These are phyloP conservation scores for Trichoderma sp. DNA, from an alignment of 2,329 filamentous ascomycete genomes.

Conservation along the genomic window DNA sequence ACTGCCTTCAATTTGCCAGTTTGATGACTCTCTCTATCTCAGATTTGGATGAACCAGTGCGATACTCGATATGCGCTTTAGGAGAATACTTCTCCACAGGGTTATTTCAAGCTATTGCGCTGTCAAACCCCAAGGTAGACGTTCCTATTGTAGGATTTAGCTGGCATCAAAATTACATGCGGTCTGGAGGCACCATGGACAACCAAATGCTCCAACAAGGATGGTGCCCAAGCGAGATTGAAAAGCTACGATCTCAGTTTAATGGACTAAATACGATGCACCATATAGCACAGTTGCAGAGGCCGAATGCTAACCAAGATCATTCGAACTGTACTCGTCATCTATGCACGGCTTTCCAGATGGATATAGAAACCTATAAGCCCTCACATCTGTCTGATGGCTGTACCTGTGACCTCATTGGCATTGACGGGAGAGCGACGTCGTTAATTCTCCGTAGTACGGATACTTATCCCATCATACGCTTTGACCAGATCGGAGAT, in stretches of 20 bases:
- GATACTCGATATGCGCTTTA: slow-evolving; percentile 30
- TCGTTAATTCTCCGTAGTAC: slow-evolving; percentile 20
- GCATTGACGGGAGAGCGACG: slow-evolving; percentile 23
- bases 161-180: slow-evolving; percentile 25
- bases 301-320: slow-evolving; percentile 12
- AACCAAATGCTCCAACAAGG: slow-evolving; percentile 29
- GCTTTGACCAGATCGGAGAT: slow-evolving; percentile 7
- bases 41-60: slow-evolving; percentile 26
- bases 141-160: slow-evolving; percentile 21
- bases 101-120: not conserved
- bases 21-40: slow-evolving; percentile 20
- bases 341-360: slow-evolving; percentile 31
- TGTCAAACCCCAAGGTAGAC: slow-evolving; percentile 15
- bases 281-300: slow-evolving; percentile 26
- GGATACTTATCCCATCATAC: slow-evolving; percentile 25
- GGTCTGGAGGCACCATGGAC: slow-evolving; percentile 23
- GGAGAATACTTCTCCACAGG: slow-evolving; percentile 27
- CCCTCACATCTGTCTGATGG: slow-evolving; percentile 24
- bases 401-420: slow-evolving; percentile 26
- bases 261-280: slow-evolving; percentile 27
- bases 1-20: slow-evolving; percentile 23
- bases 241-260: slow-evolving; percentile 27
- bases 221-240: slow-evolving; percentile 35
- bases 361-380: slow-evolving; percentile 29
- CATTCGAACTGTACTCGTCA: slow-evolving; percentile 29